A percentile compares a stretch with the other conserved stretches of the same genome.
These are phyloP conservation scores for Spiraea crenata DNA, from an alignment of 331 rosid species.

Conservation along the genomic window DNA sequence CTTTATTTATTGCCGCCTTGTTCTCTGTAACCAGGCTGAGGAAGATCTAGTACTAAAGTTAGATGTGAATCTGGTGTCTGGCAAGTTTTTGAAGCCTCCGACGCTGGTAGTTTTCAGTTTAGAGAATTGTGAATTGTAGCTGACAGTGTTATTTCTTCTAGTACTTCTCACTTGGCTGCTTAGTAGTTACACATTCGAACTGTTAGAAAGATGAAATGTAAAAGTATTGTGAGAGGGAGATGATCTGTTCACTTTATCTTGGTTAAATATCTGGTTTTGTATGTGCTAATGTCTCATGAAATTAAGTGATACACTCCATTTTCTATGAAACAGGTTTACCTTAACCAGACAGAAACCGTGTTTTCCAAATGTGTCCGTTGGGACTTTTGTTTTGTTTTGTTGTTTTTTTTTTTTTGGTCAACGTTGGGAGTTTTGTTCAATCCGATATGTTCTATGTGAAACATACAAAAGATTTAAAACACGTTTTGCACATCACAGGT, in stretches of 20 bases:
- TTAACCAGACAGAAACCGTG: neutral
- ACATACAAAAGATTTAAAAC: neutral
- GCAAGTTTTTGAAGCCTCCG: constrained; percentile 9
- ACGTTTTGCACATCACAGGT: neutral
- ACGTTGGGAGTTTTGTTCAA: neutral
- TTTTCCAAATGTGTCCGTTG: neutral
- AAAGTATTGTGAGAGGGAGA: neutral
- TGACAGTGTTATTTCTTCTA: constrained; percentile 1
- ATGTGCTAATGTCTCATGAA: neutral
- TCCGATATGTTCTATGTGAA: neutral
- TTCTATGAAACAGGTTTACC: neutral
- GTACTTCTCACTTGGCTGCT: neutral
- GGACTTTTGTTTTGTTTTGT: neutral
- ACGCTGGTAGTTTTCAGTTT: constrained; percentile 9
- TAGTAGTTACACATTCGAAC: neutral
- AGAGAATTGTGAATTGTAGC: constrained; percentile 14
- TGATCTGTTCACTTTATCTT: neutral
- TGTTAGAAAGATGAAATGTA: neutral
- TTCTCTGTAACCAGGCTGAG: constrained; percentile 2
- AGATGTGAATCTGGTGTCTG: constrained; percentile 4
- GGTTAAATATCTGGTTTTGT: neutral
- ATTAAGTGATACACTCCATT: neutral
- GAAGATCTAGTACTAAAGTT: neutral
- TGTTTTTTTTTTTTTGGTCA: too few species aligned
- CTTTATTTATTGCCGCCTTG: neutral